phyloP scores from a whole-genome alignment of 2,329 filamentous ascomycete species.

The Metarhizium rileyi region DNA sequence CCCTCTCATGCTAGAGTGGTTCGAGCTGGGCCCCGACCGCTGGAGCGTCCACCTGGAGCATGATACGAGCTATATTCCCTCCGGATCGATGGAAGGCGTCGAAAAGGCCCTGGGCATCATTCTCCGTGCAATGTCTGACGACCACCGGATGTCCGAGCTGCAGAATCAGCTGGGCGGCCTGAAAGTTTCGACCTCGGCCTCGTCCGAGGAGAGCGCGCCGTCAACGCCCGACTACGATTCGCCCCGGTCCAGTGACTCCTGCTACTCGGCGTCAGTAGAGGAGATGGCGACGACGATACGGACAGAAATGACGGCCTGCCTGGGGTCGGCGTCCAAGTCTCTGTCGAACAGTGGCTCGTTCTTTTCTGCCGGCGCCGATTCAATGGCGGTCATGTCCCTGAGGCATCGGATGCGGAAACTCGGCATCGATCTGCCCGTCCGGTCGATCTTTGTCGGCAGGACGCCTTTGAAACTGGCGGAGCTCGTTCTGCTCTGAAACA shows the following conservation, averaged over 20 bases:
- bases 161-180: neutral
- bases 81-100: neutral
- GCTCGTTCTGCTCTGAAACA: neutral
- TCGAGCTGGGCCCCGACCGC: slow-evolving; percentile 1
- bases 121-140: neutral
- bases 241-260: neutral
- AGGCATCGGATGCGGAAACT: slow-evolving; percentile 1
- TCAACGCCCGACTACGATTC: neutral
- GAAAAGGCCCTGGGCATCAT: slow-evolving; percentile 2
- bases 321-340: neutral
- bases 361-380: slow-evolving; percentile 6
- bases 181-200: neutral
- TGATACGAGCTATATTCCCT: slow-evolving; percentile 1
- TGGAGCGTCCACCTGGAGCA: slow-evolving; percentile 7
- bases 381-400: neutral
- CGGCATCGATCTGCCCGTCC: neutral
- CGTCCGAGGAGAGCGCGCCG: neutral
- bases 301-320: neutral
- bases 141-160: neutral
- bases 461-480: neutral
- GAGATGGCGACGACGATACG: neutral
- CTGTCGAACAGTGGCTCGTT: neutral
- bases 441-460: neutral
- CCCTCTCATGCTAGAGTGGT: slow-evolving; percentile 7
- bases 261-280: neutral